Evolutionary conservation across 805 yeast species (phyloP).

Genomic region (Metschnikowia reukaufii): DNA sequence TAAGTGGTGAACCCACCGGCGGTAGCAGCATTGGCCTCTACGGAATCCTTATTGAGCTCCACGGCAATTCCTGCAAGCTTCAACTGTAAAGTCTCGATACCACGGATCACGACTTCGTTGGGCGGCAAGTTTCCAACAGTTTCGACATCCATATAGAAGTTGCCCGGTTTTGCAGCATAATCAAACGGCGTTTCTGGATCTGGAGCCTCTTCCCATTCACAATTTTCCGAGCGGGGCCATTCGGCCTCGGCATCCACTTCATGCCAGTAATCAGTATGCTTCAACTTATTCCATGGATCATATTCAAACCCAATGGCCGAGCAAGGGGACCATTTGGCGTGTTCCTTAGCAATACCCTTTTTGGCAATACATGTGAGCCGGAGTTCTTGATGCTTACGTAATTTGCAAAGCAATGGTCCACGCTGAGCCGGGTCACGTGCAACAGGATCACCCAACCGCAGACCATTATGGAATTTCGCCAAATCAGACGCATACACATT

Average conservation of each 20-base stretch:
- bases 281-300: constrained; percentile 98
- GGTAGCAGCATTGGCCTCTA: constrained; percentile 41
- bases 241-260: constrained; percentile 85
- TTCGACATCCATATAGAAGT: constrained; percentile 86
- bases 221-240: constrained; percentile 89
- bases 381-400: constrained; percentile 90
- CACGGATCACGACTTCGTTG: constrained; percentile 82
- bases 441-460: constrained; percentile 78
- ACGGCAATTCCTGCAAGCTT: constrained; percentile 86
- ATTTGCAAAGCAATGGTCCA: constrained; percentile 89
- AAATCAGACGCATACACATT: constrained; percentile 84
- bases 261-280: constrained; percentile 96
- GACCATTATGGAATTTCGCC: constrained; percentile 47
- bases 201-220: constrained; percentile 96
- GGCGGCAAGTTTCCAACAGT: constrained; percentile 89
- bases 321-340: constrained; percentile 98
- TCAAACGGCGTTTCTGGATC: constrained; percentile 84
- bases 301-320: constrained; percentile 95
- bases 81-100: constrained; percentile 80
- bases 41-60: constrained; percentile 53
- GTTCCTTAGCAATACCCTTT: constrained; percentile 96
- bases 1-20: constrained; percentile 50
- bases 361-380: constrained; percentile 91
- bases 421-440: constrained; percentile 69
- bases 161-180: constrained; percentile 75